Base-by-base conservation (phyloP, 2,329 filamentous ascomycete species). In the Lecanosticta acicola region DNA sequence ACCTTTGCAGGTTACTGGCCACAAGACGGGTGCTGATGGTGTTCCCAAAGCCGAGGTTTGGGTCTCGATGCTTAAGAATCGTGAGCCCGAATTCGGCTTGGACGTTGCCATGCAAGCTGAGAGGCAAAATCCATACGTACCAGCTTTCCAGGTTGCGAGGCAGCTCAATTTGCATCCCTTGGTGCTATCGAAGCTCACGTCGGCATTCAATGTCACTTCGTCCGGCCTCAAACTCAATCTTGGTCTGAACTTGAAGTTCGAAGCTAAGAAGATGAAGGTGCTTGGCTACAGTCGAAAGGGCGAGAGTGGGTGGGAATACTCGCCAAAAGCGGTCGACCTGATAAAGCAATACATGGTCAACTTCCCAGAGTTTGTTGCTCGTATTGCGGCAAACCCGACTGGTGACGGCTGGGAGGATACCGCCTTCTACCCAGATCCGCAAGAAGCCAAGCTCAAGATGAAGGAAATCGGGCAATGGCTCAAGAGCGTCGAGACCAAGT, bases 381-480 rank as follows among this genome's bases (percentile, higher is more conserved):
- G 83, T 3, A 87, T 98, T 53, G 84, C 90, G 65, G 76, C 77
- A 50, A 91, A 95, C 55, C 88, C 91, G 1, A 85, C 89, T 48
- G 87, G 84, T 32, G 91, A 88, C 61, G 85, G 91, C 49, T 86
- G 89, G 57, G 76, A 79, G 37, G 90, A 94, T 41, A 88, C 83
- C 0, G 87, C 95, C 62, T 85, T 97, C 59, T 98, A 93, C 72
- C 78, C 83, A 1, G 76, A 82, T 48, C 76, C 80, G 16, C 79
- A 82, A 5, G 73, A 81, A 38, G 91, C 90, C 3, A 82, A 83
- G 41, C 68, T 78, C 39, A 87, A 87, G 63, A 84, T 98, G 63
- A 95, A 95, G 71, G 93, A 97, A 65, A 95, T 98, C 51, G 85
- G 82, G 19, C 80, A 83, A 26, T 98, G 91, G 91, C 76, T 98